Percentiles rank a stretch among this genome's conserved stretches.
Conservation (phyloP, 352 stramenopile genomes). For the Peronospora belbahrii region DNA sequence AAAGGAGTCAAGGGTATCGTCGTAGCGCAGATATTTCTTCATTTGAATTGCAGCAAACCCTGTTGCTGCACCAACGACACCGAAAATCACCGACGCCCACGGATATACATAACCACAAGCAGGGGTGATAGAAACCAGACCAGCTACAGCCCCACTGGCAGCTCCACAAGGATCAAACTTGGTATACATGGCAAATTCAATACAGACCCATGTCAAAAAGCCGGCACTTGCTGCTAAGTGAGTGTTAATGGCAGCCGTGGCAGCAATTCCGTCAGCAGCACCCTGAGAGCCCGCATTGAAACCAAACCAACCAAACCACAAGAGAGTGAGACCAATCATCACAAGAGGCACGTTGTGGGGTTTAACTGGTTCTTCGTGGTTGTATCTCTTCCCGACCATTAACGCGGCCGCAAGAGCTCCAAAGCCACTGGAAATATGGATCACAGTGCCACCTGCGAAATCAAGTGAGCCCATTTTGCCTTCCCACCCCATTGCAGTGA, state of each 20-base stretch:
- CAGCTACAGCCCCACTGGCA: constrained; percentile 51
- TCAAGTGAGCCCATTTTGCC: constrained; percentile 68
- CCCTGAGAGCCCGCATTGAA: constrained; percentile 69
- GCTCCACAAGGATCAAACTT: constrained; percentile 63
- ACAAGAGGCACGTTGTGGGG: constrained; percentile 81
- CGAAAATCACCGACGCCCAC: constrained; percentile 64
- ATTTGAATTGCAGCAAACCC: constrained; percentile 47
- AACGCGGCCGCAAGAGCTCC: constrained; percentile 60
- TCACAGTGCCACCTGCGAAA: constrained; percentile 80
- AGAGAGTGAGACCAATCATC: constrained; percentile 67
- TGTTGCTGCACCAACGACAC: constrained; percentile 42
- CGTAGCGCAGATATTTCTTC: constrained; percentile 63
- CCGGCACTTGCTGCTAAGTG: constrained; percentile 52
- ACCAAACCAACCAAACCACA: constrained; percentile 84
- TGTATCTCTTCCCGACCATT: constrained; percentile 69
- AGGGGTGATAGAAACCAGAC: constrained; percentile 61
- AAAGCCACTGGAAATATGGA: constrained; percentile 80
- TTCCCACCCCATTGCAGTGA: constrained; percentile 48
- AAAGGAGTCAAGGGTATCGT: constrained; percentile 77
- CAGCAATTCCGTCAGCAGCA: constrained; percentile 53
- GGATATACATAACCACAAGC: constrained; percentile 65
- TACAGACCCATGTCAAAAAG: constrained; percentile 59
- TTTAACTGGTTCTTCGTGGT: constrained; percentile 62
- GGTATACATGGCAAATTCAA: constrained; percentile 41
- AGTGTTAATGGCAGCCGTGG: constrained; percentile 66